A percentile compares a stretch with the other conserved stretches of the same genome.
phyloP scores from a whole-genome alignment of 2,329 filamentous ascomycete species.

The Trichoderma koningiopsis region DNA sequence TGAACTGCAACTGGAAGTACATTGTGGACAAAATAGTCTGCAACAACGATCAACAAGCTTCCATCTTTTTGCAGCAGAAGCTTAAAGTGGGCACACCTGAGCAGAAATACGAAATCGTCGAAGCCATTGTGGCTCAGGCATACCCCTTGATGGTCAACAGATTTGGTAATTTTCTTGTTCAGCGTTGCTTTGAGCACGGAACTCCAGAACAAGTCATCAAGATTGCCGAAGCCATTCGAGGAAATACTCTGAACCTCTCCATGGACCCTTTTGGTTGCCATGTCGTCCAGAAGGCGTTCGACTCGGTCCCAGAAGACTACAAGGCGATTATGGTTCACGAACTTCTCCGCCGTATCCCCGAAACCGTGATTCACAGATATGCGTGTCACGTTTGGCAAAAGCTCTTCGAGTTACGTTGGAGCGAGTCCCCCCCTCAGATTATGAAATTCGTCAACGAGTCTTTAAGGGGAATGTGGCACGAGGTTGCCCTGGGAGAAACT shows the following conservation, averaged over 20 bases:
- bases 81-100: slow-evolving; percentile 93
- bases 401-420: slow-evolving; percentile 96
- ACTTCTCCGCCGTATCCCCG: slow-evolving; percentile 88
- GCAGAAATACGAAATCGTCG: slow-evolving; percentile 96
- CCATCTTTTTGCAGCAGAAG: slow-evolving; percentile 98
- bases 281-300: slow-evolving; percentile 97
- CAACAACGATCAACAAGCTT: slow-evolving; percentile 98
- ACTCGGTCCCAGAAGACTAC: slow-evolving; percentile 95
- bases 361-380: slow-evolving; percentile 98
- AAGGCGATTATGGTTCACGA: slow-evolving; percentile 99
- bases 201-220: slow-evolving; percentile 91
- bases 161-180: slow-evolving; percentile 97
- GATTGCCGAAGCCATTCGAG: slow-evolving; percentile 91
- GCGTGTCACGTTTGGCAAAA: slow-evolving; percentile 99
- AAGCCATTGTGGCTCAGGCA: slow-evolving; percentile 91
- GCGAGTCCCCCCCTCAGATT: slow-evolving; percentile 90
- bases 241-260: slow-evolving; percentile 89
- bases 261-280: slow-evolving; percentile 99
- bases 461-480: slow-evolving; percentile 95
- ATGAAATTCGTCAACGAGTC: slow-evolving; percentile 99
- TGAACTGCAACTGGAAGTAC: slow-evolving; percentile 98
- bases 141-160: slow-evolving; percentile 98
- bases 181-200: slow-evolving; percentile 98
- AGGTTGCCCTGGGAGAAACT: slow-evolving; percentile 94
- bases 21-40: slow-evolving; percentile 99